Evolutionary conservation across 225 moss, liverwort and hornwort species (phyloP).

Genomic region (Thuidium tamariscinum): DNA sequence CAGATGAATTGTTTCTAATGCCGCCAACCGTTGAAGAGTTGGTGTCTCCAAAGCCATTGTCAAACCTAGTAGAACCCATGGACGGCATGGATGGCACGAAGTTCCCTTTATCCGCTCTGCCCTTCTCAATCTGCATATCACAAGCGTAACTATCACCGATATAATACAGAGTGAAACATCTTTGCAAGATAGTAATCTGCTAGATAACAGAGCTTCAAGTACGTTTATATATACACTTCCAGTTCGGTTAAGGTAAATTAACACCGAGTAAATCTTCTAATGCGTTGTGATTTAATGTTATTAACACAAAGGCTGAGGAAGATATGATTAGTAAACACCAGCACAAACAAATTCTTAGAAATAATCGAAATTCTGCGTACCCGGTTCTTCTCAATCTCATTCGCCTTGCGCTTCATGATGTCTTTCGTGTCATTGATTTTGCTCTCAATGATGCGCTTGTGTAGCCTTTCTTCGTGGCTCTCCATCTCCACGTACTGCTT

Average conservation of each 20-base stretch:
- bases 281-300: neutral
- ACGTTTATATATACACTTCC: neutral
- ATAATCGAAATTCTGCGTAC: conserved; percentile 7
- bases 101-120: conserved; percentile 56
- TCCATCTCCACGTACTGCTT: conserved; percentile 98
- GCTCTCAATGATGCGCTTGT: conserved; percentile 92
- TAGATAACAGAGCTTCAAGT: neutral
- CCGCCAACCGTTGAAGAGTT: conserved; percentile 59
- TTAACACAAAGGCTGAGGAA: neutral
- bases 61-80: conserved; percentile 62
- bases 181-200: neutral
- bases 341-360: neutral
- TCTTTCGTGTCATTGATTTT: conserved; percentile 97
- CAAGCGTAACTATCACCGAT: neutral
- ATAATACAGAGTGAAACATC: neutral
- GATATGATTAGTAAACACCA: neutral
- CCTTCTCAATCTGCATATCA: conserved; percentile 71
- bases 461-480: conserved; percentile 93
- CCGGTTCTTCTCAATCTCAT: conserved; percentile 94
- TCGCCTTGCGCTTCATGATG: conserved; percentile 93
- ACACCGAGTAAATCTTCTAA: neutral
- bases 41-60: conserved; percentile 65
- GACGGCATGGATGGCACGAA: conserved; percentile 47
- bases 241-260: neutral
- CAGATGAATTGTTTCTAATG: conserved; percentile 54